These are phyloP conservation scores for Wallacemonas sp. DNA, from an alignment of 208 protist genomes.

Conservation along the genomic window DNA sequence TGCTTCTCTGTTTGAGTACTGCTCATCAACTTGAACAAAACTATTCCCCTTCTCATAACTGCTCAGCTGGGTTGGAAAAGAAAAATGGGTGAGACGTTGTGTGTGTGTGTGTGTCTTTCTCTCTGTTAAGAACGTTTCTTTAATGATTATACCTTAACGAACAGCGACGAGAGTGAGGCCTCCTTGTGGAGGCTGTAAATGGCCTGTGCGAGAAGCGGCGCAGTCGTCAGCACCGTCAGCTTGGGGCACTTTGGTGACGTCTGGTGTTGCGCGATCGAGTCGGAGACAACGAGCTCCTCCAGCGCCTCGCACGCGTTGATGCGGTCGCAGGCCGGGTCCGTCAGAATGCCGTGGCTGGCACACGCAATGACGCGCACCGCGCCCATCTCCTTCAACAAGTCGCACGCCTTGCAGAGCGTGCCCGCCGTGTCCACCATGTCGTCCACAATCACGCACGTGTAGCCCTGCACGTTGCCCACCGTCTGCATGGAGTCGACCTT, in stretches of 20 bases:
- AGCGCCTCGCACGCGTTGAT: slow-evolving; percentile 89
- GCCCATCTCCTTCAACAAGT: slow-evolving; percentile 88
- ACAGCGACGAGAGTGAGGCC: slow-evolving; percentile 78
- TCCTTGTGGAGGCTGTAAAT: slow-evolving; percentile 88
- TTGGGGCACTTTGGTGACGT: slow-evolving; percentile 78
- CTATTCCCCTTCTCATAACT: too few species aligned
- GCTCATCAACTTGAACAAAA: background rate
- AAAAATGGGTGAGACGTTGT: too few species aligned
- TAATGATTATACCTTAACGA: slow-evolving; percentile 50
- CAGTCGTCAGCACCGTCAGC: slow-evolving; percentile 87
- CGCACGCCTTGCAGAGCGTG: slow-evolving; percentile 93
- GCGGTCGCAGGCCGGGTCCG: slow-evolving; percentile 85
- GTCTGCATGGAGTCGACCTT: slow-evolving; percentile 94
- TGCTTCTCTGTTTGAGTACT: too few species aligned
- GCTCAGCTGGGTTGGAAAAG: too few species aligned
- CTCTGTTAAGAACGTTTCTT: background rate
- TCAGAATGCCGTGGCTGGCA: slow-evolving; percentile 95
- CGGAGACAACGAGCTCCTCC: slow-evolving; percentile 92
- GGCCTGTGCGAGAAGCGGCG: slow-evolving; percentile 85
- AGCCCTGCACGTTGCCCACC: slow-evolving; percentile 95
- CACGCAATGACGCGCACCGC: slow-evolving; percentile 93
- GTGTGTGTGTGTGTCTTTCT: slow-evolving; percentile 8
- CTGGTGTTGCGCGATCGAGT: slow-evolving; percentile 83
- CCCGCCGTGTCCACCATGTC: slow-evolving; percentile 98
- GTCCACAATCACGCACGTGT: slow-evolving; percentile 95